Evolutionary conservation across 306 rosid genomes (phyloP), one percentile per base, ranked within the genome.

Genomic region (Quillaja saponaria): DNA sequence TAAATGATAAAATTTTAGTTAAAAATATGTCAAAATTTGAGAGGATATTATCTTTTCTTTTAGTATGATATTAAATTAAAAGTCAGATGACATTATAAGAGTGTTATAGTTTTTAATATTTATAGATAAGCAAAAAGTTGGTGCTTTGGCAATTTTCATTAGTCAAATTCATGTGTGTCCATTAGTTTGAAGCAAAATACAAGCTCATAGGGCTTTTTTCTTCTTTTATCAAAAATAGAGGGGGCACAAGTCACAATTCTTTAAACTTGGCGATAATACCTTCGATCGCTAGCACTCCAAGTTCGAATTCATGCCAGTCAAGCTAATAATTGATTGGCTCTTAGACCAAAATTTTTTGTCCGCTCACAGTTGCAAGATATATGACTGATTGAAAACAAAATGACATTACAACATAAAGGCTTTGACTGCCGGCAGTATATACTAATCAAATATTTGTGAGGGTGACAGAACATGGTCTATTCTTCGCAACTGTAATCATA

Each of bases 361-460:
- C 31, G 15, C 20, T 18, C 45, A 5, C 31, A 50, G 42, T 46
- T 40, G 16, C 52, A 63, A 71, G 68, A 69, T 78, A 53, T 28
- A 75, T 38, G 76, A 69, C 63, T 17, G 68, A 47, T 60, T 66
- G 67, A 61, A 64, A 76, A 34, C 64, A 74, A 55, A 65, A 21
- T 20, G 87, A 60, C 82, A 74, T 42, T 64, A 54, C 53, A 50
- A 35, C 34, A 49, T 67, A 64, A 67, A n/a, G 54, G 34, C 13
- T 25, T 33, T 13, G 56, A 47, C 46, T 74, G 90, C 84, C 88
- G 88, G 84, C 87, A 19, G 25, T 37, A 42, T 12, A 50, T 54
- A 54, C 41, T 73, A 65, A 44, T 73, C 46, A 61, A 69, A 76
- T 73, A 61, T n/a, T 72, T 21, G 34, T 19, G 28, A 41, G 12